A percentile compares a stretch with the other conserved stretches of the same genome.
phyloP scores from a whole-genome alignment of 805 yeast genomes.

The Metschnikowia baotianmanensis region DNA sequence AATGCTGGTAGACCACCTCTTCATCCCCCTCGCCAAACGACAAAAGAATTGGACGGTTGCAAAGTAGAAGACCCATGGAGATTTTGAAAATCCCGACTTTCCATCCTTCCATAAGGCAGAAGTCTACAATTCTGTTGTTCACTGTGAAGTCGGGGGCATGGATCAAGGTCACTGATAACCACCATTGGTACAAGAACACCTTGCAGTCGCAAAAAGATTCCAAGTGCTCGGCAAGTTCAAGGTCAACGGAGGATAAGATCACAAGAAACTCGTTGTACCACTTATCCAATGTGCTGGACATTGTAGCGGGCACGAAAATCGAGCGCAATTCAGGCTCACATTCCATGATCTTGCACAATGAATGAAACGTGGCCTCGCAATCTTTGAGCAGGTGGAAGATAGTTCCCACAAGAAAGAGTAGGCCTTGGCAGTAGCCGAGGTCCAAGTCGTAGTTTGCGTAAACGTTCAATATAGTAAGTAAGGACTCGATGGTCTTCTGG shows the following conservation, averaged over 20 bases:
- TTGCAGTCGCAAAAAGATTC: slow-evolving; percentile 39
- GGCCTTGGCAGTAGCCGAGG: slow-evolving; percentile 69
- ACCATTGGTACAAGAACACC: slow-evolving; percentile 62
- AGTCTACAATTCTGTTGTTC: slow-evolving; percentile 50
- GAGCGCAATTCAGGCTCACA: slow-evolving; percentile 49
- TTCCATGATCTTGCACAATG: slow-evolving; percentile 57
- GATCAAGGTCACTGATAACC: slow-evolving; percentile 56
- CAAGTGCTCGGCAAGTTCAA: slow-evolving; percentile 45
- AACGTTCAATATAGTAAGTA: slow-evolving; percentile 57
- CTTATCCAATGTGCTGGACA: slow-evolving; percentile 51
- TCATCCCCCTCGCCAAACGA: slow-evolving; percentile 32
- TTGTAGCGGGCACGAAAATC: slow-evolving; percentile 48
- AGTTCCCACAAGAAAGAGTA: slow-evolving; percentile 61
- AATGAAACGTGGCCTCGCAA: slow-evolving; percentile 47
- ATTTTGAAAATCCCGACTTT: slow-evolving; percentile 51
- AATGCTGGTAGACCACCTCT: slow-evolving; percentile 43
- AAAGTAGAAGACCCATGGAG: slow-evolving; percentile 49
- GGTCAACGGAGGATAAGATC: slow-evolving; percentile 40
- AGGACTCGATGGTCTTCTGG: slow-evolving; percentile 41
- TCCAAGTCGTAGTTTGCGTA: slow-evolving; percentile 63
- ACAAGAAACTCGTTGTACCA: slow-evolving; percentile 52
- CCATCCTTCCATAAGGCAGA: slow-evolving; percentile 54
- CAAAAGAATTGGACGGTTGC: slow-evolving; percentile 47
- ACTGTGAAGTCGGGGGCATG: slow-evolving; percentile 55
- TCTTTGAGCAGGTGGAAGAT: slow-evolving; percentile 41